These are phyloP conservation scores for Euphorbia celastroides DNA, from an alignment of 441 rosid genomes.

Conservation along the genomic window DNA sequence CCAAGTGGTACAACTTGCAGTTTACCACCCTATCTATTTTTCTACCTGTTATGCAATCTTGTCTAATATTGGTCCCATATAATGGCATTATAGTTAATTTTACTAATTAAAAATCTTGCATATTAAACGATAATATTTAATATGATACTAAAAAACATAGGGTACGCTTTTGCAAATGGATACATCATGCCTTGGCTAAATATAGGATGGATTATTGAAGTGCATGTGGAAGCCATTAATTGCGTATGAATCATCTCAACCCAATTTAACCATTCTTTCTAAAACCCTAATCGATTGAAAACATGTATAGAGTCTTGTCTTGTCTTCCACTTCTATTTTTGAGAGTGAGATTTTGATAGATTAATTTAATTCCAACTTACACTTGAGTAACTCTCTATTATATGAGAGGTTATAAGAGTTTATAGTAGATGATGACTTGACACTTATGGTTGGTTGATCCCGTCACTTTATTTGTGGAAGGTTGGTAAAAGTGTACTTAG, in stretches of 20 bases:
- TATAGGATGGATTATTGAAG: neutral
- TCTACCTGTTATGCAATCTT: neutral
- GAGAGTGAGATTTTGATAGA: too few species aligned
- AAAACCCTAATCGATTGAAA: neutral
- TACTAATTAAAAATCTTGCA: neutral
- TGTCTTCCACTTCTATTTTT: too few species aligned
- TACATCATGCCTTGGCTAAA: neutral
- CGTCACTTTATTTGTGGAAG: too few species aligned
- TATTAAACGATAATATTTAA: neutral
- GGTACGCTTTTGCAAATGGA: neutral
- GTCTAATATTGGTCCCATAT: neutral
- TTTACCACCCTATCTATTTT: neutral
- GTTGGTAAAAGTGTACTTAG: too few species aligned
- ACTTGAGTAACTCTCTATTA: too few species aligned
- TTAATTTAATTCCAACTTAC: too few species aligned
- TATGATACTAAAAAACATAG: neutral
- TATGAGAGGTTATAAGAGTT: too few species aligned
- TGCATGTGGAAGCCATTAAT: constrained; percentile 8
- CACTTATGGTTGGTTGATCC: too few species aligned
- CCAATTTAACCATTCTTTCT: neutral
- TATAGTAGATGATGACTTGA: too few species aligned
- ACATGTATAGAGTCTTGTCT: too few species aligned
- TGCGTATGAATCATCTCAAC: neutral
- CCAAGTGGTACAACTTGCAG: constrained; percentile 1
- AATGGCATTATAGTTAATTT: neutral